phyloP scores from a whole-genome alignment of 106 monocot genomes.

The Platanthera zijinensis region DNA sequence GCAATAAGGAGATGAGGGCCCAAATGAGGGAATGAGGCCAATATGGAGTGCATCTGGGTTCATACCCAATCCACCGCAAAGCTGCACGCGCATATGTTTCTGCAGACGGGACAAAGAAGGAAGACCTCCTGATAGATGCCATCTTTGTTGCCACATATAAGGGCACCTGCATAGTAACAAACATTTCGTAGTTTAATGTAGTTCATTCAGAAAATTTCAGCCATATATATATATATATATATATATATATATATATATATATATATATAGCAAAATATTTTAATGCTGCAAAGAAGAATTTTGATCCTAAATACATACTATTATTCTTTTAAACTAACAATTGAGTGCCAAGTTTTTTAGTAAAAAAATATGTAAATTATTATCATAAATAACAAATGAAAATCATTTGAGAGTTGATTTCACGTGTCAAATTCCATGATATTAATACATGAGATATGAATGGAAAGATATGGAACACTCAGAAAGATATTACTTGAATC shows the following conservation, averaged over 20 bases:
- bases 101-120: slow-evolving; percentile 70
- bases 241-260: no score
- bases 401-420: background rate
- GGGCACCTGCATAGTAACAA: slow-evolving; percentile 45
- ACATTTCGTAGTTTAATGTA: background rate
- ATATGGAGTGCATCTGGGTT: slow-evolving; percentile 83
- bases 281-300: no score
- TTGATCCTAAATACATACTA: background rate
- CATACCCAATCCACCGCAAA: slow-evolving; percentile 62
- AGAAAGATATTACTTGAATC: background rate
- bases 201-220: background rate
- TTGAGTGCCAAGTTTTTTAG: background rate
- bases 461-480: background rate
- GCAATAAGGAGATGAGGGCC: slow-evolving; percentile 55
- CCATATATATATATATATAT: no score
- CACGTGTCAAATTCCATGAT: background rate
- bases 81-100: slow-evolving; percentile 63
- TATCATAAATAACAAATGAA: background rate
- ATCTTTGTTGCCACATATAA: slow-evolving; percentile 93
- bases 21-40: slow-evolving; percentile 86
- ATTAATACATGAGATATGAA: background rate
- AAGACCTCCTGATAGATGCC: slow-evolving; percentile 77
- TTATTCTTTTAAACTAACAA: background rate
- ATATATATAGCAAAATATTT: no score
- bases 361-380: no score